Base-by-base conservation (phyloP, 164 flowering plant genomes). In the Piper betle region DNA sequence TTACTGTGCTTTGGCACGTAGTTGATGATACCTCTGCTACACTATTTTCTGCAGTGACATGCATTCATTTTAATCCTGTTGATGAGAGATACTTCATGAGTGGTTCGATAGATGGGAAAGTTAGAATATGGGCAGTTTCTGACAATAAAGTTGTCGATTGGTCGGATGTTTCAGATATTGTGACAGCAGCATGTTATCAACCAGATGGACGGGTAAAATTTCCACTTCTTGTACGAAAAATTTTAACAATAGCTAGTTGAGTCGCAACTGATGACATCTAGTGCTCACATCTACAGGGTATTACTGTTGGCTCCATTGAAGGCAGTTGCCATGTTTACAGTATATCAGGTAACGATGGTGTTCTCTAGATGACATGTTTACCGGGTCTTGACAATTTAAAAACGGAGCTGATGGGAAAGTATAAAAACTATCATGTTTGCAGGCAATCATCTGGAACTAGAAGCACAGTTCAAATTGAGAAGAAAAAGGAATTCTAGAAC, bases 101-200 rank as follows among this genome's bases (percentile, higher is more conserved):
- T 65, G 98, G 96, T 46, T 92, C 87, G 38, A 79, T 89, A 39
- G 96, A 89, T 72, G 96, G 98, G 18, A 92, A 88, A 81, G 85
- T 78, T 64, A 79, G 96, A 66, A 79, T 89, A 42, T 92, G 98
- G 98, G 85, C 81, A 40, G 68, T 84, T 17, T 64, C 69, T 8
- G 82, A 75, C 48, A 66, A 73, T 57, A 74, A 86, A 62, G 96
- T 92, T 39, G 85, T 85, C 61, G 84, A 85, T 67, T 91, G 98
- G 98, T 80, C 81, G 42, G 87, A 87, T 74, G 73, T 72, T 6
- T 39, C 52, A 42, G 66, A 63, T 12, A 63, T 63, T 10, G 66
- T 37, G 15, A 55, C 66, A 40, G 92, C 96, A 13, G 60, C 85
- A 62, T 78, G 83, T 62, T 91, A 91, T 70, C 84, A 73, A 62